These are phyloP conservation scores for Alternaria consortialis DNA, from an alignment of 2,329 filamentous ascomycete genomes.

Conservation along the genomic window DNA sequence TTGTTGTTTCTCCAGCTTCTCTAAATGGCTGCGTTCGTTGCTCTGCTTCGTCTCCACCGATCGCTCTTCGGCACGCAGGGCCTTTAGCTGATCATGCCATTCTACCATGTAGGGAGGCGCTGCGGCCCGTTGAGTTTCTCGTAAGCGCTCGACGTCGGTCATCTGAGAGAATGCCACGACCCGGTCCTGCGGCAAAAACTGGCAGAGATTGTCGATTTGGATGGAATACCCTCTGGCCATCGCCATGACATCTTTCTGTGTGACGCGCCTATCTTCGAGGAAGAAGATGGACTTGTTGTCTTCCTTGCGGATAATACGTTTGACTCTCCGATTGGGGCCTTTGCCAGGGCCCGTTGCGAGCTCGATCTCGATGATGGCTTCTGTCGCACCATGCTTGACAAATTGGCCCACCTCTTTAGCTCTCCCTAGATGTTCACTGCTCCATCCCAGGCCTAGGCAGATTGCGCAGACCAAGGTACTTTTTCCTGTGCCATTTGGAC, in stretches of 20 bases:
- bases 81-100: slow-evolving; percentile 79
- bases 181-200: slow-evolving; percentile 95
- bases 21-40: slow-evolving; percentile 69
- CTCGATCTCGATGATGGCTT: slow-evolving; percentile 89
- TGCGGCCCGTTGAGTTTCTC: slow-evolving; percentile 87
- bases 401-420: slow-evolving; percentile 87
- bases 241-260: slow-evolving; percentile 70
- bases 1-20: slow-evolving; percentile 76
- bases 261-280: slow-evolving; percentile 71
- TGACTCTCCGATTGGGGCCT: slow-evolving; percentile 74
- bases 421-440: slow-evolving; percentile 77
- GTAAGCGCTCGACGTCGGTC: slow-evolving; percentile 80
- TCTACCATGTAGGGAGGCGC: slow-evolving; percentile 81
- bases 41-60: slow-evolving; percentile 66
- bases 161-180: slow-evolving; percentile 92
- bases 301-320: slow-evolving; percentile 79
- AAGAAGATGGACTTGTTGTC: slow-evolving; percentile 83
- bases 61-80: slow-evolving; percentile 74
- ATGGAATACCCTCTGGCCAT: slow-evolving; percentile 80
- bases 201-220: slow-evolving; percentile 96
- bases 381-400: slow-evolving; percentile 84
- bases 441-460: slow-evolving; percentile 87
- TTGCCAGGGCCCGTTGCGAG: slow-evolving; percentile 70
- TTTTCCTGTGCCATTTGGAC: slow-evolving; percentile 98
- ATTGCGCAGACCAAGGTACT: slow-evolving; percentile 97